Base-by-base conservation (phyloP, 129 eudicot species). In the Rutidosis leptorrhynchoides region DNA sequence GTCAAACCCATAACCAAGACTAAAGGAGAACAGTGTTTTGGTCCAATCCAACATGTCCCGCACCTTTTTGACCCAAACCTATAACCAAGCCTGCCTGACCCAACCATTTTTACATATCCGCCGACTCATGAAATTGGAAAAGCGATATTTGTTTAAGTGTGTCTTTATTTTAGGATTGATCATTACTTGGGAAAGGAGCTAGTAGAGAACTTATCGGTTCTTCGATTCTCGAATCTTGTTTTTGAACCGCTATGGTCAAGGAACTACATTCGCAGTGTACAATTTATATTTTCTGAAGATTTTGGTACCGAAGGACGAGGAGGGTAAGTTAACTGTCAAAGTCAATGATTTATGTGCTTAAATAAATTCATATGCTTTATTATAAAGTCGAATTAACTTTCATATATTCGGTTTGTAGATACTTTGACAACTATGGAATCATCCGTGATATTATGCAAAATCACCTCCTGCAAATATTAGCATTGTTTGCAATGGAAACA, bases 161-260 rank as follows among this genome's bases (percentile, higher is more conserved):
- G 65, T 57, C 11, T 19, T 64, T 20, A 17, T 33, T 72, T 49
- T 82, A 91, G 98, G 80, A 91, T 91, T 70, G 96, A 91, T 67
- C 96, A 91, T 77, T 92, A 92, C 79, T 74, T 92, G 83, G 98
- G 98, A 21, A 92, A 92, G 80, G 98, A 88, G 85, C 83, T 92
- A 7, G 96, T 91, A 40, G 96, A 91, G 77, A 87, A 87, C 61
- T 76, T 91, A 25, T 92, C 96, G 14, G 98, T 85, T 53, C 95
- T 92, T 53, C 96, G 96, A 23, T 92, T 92, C 74, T 88, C 98
- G 29, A 92, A 92, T 82, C 96, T 92, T 72, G 89, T 92, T 46
- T 91, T 91, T 26, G 96, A 88, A 84, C 98, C 98, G 62, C 89
- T 92, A 65, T 92, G 98, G 98, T 92, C 98, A 49, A 85, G 95